Percentiles rank a stretch among this genome's conserved stretches.
Conservation (phyloP, 805 yeast genomes). For the Nakazawaea ernobii region DNA sequence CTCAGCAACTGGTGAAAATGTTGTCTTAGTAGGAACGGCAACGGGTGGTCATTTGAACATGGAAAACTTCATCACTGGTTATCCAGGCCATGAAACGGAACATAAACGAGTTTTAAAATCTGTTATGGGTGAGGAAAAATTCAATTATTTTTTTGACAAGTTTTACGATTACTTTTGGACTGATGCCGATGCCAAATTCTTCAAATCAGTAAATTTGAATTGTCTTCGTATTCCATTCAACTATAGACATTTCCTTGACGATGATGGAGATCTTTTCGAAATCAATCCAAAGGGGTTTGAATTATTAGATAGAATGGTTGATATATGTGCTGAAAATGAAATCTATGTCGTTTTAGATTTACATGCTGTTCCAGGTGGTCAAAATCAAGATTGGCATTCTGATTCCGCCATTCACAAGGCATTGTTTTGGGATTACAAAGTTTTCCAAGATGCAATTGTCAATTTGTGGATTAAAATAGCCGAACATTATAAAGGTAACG, state of each 20-base stretch:
- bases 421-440: conserved; percentile 43
- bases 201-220: conserved; percentile 35
- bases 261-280: conserved; percentile 37
- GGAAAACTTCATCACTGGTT: conserved; percentile 54
- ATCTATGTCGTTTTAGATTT: conserved; percentile 44
- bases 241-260: conserved; percentile 43
- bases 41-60: conserved; percentile 47
- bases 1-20: conserved; percentile 25
- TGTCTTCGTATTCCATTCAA: conserved; percentile 47
- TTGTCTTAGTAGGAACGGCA: conserved; percentile 43
- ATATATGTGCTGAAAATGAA: conserved; percentile 39
- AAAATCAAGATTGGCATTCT: conserved; percentile 50
- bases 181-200: conserved; percentile 42
- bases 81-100: conserved; percentile 48
- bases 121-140: conserved; percentile 41
- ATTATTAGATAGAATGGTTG: conserved; percentile 35
- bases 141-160: conserved; percentile 42
- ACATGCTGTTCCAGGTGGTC: conserved; percentile 49
- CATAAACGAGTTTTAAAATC: conserved; percentile 34
- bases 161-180: conserved; percentile 52
- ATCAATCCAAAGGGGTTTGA: conserved; percentile 41
- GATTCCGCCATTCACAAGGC: conserved; percentile 43
- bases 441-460: conserved; percentile 40
- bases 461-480: conserved; percentile 42
- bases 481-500: conserved; percentile 37